A percentile compares a stretch with the other conserved stretches of the same genome.
Conservation (phyloP, 148 eudicot genomes). For the Rhododendron kiyosumense region DNA sequence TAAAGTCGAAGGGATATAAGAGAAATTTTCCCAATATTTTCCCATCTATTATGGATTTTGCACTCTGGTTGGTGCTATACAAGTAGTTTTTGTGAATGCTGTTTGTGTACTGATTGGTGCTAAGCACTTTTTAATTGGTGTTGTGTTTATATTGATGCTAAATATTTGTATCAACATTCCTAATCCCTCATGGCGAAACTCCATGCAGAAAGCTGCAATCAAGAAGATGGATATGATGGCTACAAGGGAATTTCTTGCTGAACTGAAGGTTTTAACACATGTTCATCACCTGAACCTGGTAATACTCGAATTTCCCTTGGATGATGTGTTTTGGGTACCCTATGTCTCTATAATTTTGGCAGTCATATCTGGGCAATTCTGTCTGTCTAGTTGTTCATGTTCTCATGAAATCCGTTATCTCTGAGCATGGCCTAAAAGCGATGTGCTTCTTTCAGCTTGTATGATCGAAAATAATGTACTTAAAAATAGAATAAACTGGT, state of each 20-base stretch:
- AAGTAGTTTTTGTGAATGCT: not conserved
- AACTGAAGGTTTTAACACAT: conserved; percentile 78
- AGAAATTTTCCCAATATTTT: too few relatives aligned
- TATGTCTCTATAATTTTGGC: not conserved
- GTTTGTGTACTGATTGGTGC: not conserved
- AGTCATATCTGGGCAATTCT: not conserved
- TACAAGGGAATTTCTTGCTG: conserved; percentile 84
- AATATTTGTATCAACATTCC: not conserved
- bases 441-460: not conserved
- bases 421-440: not conserved
- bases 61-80: not conserved
- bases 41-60: not conserved
- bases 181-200: not conserved
- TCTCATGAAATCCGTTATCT: not conserved
- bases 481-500: not conserved
- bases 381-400: not conserved
- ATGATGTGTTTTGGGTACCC: not conserved
- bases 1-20: too few relatives aligned
- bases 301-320: not conserved
- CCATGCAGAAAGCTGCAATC: conserved; percentile 81
- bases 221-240: conserved; percentile 99
- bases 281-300: conserved; percentile 99
- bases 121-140: not conserved
- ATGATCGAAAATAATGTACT: not conserved
- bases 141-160: not conserved